Evolutionary conservation across 257 asterid species (phyloP), one percentile per base, ranked within the genome.

Genomic region (Scutellaria minor): DNA sequence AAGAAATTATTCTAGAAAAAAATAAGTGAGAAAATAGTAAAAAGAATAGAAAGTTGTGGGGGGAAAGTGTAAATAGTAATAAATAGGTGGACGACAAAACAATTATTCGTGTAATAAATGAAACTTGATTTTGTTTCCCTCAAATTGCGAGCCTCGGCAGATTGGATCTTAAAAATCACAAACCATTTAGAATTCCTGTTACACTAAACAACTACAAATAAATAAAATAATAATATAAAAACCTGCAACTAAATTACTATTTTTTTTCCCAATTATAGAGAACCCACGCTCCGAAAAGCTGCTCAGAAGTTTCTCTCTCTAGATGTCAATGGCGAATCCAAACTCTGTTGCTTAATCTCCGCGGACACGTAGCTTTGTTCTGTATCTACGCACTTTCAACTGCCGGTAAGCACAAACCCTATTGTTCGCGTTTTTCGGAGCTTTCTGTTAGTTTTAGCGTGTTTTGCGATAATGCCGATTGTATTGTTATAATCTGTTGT

Each of bases 291-390:
- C 48, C 75, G 67, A 58, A 81, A 85, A 85, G 80, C 83, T 82
- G 87, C 83, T 62, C 66, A 45, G 63, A 44, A 60, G 59, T 73
- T 74, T 73, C 89, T 76, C 84, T 79, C 85, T 80, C 87, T 71
- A 70, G 61, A 77, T 72, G 84, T 79, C 85, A 78, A 86, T 86
- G 87, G 83, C 80, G 79, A 83, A 86, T 84, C 84, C 79, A 53
- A 76, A 75, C 74, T 80, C 75, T 70, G 69, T 79, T 84, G 83
- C 71, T 52, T 81, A 78, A 64, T 72, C 67, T 70, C 70, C 75
- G 77, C 74, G 57, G 75, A 77, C 72, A 61, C 75, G 71, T 65
- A 37, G 13, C 18, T 60, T 66, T 11, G 58, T 50, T 48, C 58
- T 20, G 47, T 66, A n/a, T 52, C 41, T n/a, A 7, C 70, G 65